These are phyloP conservation scores for Apium graveolens DNA, from an alignment of 129 eudicot species.

Conservation along the genomic window DNA sequence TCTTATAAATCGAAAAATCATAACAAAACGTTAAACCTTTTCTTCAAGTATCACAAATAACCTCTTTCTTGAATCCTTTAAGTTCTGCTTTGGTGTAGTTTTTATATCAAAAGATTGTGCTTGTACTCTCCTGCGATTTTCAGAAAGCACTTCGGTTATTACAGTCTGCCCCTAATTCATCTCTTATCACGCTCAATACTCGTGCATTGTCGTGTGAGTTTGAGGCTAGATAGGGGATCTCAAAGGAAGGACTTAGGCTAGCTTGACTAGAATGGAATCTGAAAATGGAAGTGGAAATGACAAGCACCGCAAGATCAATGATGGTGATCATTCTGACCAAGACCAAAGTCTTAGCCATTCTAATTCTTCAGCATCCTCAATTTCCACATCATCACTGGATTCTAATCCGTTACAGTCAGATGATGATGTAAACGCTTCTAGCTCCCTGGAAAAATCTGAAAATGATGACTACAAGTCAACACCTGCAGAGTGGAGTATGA, in stretches of 20 bases:
- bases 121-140: neutral
- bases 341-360: conserved; percentile 10
- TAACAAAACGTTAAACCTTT: neutral
- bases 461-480: conserved; percentile 13
- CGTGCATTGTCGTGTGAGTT: neutral
- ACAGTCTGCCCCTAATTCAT: neutral
- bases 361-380: conserved; percentile 32
- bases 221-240: conserved; percentile 2
- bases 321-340: conserved; percentile 16
- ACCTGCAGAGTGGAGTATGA: conserved; percentile 26
- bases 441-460: conserved; percentile 16
- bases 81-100: neutral
- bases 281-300: conserved; percentile 26
- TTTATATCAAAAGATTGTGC: neutral
- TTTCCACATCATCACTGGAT: conserved; percentile 16
- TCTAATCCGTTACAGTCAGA: conserved; percentile 25
- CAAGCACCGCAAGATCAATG: conserved; percentile 17
- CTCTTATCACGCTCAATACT: neutral
- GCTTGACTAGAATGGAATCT: conserved; percentile 29
- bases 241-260: neutral
- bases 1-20: neutral
- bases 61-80: no score
- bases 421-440: conserved; percentile 10
- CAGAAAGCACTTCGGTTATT: neutral
- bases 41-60: no score